Conservation (phyloP, 2,329 filamentous ascomycete species). For the Nigrograna mackinnonii region DNA sequence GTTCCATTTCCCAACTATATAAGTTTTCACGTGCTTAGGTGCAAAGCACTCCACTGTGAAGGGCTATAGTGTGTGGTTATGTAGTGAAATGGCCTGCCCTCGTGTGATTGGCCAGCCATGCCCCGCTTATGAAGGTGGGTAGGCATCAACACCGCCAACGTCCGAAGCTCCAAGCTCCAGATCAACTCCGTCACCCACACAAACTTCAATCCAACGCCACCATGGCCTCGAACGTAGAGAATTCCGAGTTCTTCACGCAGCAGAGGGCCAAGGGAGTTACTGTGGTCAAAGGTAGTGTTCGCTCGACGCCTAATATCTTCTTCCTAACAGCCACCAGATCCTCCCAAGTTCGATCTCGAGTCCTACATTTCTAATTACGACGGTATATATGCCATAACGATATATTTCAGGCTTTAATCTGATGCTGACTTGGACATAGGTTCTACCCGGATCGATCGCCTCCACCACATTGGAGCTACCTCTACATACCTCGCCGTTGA, state of each 20-base stretch:
- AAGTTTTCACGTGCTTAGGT: too few relatives aligned
- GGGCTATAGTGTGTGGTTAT: too few relatives aligned
- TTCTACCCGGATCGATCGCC: conserved; percentile 77
- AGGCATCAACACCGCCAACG: too few relatives aligned
- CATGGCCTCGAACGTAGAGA: conserved; percentile 38
- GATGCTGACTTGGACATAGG: conserved; percentile 54
- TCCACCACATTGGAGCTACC: conserved; percentile 78
- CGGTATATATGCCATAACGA: conserved; percentile 66
- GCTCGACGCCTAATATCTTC: neutral
- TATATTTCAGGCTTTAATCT: neutral
- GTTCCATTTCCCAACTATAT: too few relatives aligned
- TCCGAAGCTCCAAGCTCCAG: too few relatives aligned
- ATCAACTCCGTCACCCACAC: too few relatives aligned
- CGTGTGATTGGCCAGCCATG: too few relatives aligned
- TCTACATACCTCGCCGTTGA: conserved; percentile 78
- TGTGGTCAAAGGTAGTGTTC: conserved; percentile 35
- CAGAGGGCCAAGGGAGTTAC: conserved; percentile 25
- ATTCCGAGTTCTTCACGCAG: conserved; percentile 40
- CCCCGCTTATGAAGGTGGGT: too few relatives aligned
- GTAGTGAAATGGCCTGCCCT: too few relatives aligned
- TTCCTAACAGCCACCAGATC: conserved; percentile 55
- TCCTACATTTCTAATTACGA: conserved; percentile 88
- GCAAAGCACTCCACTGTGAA: too few relatives aligned
- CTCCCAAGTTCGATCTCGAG: conserved; percentile 89
- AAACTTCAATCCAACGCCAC: neutral